phyloP scores from a whole-genome alignment of 163 green algal genomes.

The Chloromonas sp. region DNA sequence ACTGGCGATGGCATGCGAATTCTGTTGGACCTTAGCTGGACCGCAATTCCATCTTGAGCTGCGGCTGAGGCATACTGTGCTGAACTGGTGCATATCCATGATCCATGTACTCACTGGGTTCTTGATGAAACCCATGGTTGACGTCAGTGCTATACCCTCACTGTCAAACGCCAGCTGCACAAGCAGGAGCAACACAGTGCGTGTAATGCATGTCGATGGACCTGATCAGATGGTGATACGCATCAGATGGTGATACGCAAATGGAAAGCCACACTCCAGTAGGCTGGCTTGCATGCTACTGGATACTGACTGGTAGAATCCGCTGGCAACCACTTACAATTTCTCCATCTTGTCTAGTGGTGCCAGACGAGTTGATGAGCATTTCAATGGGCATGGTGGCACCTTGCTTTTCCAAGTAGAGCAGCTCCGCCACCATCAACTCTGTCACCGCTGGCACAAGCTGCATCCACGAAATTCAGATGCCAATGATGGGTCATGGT shows the following conservation, averaged over 20 bases:
- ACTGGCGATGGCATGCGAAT: too few relatives aligned
- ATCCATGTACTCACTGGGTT: constrained; percentile 71
- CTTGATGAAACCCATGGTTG: constrained; percentile 93
- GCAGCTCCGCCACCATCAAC: constrained; percentile 94
- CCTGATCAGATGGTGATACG: too few relatives aligned
- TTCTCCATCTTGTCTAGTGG: constrained; percentile 90
- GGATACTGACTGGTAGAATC: too few relatives aligned
- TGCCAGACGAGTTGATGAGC: constrained; percentile 98
- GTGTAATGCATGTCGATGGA: too few relatives aligned
- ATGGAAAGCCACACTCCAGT: too few relatives aligned
- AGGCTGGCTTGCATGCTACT: too few relatives aligned
- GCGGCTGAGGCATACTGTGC: too few relatives aligned
- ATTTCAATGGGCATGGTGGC: constrained; percentile 86
- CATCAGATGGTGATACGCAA: too few relatives aligned
- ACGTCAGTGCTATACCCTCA: constrained; percentile 92
- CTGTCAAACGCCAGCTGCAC: constrained; percentile 90
- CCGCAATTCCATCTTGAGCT: too few relatives aligned
- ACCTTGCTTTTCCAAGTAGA: constrained; percentile 96
- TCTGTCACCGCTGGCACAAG: constrained; percentile 97
- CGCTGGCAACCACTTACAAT: constrained; percentile 61
- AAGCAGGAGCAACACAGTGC: too few relatives aligned
- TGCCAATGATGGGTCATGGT: not conserved
- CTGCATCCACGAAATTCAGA: constrained; percentile 36
- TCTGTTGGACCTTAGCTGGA: too few relatives aligned
- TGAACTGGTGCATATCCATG: too few relatives aligned